Conservation (phyloP, 192 early-diverging fungal species). For the Spizellomyces sp. region DNA sequence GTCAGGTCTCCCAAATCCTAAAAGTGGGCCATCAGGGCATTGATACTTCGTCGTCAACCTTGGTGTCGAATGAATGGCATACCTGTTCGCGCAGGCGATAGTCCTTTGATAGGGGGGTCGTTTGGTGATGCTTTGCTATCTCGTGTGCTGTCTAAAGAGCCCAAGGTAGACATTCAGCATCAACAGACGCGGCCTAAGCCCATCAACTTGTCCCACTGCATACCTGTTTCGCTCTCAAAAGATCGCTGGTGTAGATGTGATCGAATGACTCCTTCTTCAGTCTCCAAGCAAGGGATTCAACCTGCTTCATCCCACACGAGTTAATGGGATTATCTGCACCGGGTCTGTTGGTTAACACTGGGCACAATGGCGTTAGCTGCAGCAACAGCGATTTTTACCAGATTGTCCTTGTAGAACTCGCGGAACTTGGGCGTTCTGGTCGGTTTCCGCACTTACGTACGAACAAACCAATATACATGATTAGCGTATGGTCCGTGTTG, state of each 20-base stretch:
- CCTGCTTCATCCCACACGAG: conserved; percentile 41
- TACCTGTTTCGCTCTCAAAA: conserved; percentile 45
- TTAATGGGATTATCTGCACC: conserved; percentile 40
- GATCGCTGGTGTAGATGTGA: conserved; percentile 52
- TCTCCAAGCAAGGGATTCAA: conserved; percentile 39
- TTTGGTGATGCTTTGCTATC: conserved; percentile 45
- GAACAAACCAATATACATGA: not conserved
- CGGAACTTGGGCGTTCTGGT: conserved; percentile 40
- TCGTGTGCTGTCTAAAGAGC: conserved; percentile 41
- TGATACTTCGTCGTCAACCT: not conserved
- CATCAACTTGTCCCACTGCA: not conserved
- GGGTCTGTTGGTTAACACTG: not conserved
- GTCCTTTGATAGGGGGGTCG: conserved; percentile 33
- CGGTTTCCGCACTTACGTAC: conserved; percentile 47
- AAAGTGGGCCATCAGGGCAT: not conserved
- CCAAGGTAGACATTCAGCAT: not conserved
- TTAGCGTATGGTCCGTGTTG: no score
- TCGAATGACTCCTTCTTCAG: conserved; percentile 47
- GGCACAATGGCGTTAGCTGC: not conserved
- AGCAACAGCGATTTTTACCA: conserved; percentile 15
- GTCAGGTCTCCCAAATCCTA: conserved; percentile 47
- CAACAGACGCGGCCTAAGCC: not conserved
- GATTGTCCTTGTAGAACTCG: conserved; percentile 50
- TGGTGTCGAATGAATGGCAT: no score
- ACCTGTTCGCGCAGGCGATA: conserved; percentile 43